Base-by-base conservation (phyloP, 257 asterid genomes). In the Scutellaria galericulata region DNA sequence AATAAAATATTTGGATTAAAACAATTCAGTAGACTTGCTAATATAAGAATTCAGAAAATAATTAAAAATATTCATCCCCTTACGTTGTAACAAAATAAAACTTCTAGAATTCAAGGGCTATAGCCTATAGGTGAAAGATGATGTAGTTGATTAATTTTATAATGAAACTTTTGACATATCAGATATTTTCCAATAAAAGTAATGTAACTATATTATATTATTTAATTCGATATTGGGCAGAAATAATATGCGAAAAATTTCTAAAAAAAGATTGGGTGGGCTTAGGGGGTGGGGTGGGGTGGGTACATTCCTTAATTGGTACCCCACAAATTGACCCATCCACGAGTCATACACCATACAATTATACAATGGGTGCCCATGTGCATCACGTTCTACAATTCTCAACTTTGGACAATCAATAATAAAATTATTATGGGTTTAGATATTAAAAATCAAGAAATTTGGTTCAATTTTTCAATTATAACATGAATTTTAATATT, bases 331-430 rank as follows among this genome's bases (percentile, higher is more conserved):
- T 42, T 57, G 39, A 57, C 47, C 66, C 42, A 65, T 41, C 64
- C 55, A 63, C 54, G 50, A 60, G 31, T 39, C 50, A 39, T 11
- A 71, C 76, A 53, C 64, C 56, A 44, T 62, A 62, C 27, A 24
- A 24, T 18, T 24, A 24, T 24, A 24, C 64, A 22, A 42, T 74
- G 72, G 78, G 40, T 66, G 37, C 53, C 73, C 78, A 66, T 74
- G 78, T 66, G 78, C 78, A 74, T 56, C 78, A 56, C 78, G 62
- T 66, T 75, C 55, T 47, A 9, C 74, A 64, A 62, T 72, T 59
- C 69, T 22, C 40, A 22, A 9, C 3, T 57, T 56, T 55, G 40
- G 62, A 56, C 41, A 10, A 9, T 22, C 62, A 45, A 35, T 18
- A 18, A 18, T 18, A 18, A 18, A 18, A 35, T 35, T 51, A 31